Evolutionary conservation across 1,139 yeast genomes (phyloP), one percentile per base, ranked within the genome.

Genomic region (Protomyces gravidus): DNA sequence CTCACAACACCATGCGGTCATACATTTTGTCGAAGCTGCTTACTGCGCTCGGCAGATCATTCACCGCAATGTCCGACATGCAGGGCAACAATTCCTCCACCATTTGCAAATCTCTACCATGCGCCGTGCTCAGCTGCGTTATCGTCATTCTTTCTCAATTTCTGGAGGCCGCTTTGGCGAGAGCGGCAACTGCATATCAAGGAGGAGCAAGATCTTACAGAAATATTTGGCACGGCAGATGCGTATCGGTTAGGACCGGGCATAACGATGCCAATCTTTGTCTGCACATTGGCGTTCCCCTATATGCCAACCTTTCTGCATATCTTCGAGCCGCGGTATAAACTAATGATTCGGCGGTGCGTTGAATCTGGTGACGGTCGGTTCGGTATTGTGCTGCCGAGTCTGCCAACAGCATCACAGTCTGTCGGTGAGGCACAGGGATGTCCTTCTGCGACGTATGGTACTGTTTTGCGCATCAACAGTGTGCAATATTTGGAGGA

Each of bases 1-100:
- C 55, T 58, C 9, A 58, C 61, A 28, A 58, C 61, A 11, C 61
- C 59, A 15, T 61, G 63, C 28, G 63, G 63, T 5, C 63, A 61
- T 42, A 50, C 61, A 4, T 61, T 61, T 28, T 61, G 63, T 30
- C 55, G 59, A 17, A 46, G 55, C 11, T 61, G 63, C 13, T 53
- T 61, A 19, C 25, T 57, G 30, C 55, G 61, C 32, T 53, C 63
- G n/a, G 49, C 52, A 21, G 58, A 59, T 21, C 61, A 61, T 13
- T 52, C 59, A 5, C 55, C 61, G 26, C 50, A 39, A 13, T 61
- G 63, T 26, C 61, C 63, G 9, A 47, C 56, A 7, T 61, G 63
- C 48, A 59, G 63, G 9, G 50, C 57, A 13, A 26, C 52, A 11
- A 51, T 56, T 26, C 60, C 60, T 1, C 56, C 62, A 9, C 62